Base-by-base conservation (phyloP, 306 rosid species). In the Argentina anserina region DNA sequence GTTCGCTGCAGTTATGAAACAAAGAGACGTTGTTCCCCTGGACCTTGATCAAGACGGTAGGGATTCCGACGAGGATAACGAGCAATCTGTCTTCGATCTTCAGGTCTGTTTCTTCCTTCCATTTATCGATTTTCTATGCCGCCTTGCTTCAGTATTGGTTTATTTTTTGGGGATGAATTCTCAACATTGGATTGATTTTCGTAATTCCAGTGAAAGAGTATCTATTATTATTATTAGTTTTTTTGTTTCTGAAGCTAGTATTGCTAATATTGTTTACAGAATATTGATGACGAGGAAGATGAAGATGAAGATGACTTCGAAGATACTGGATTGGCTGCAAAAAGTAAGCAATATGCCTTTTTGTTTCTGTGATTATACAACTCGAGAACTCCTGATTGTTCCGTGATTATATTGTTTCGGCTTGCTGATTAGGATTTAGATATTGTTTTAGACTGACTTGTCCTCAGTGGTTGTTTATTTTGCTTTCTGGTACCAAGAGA, bases 21-120 rank as follows among this genome's bases (percentile, higher is more conserved):
- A 86, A 81, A 89, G 96, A 77, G 92, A 89, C 79, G 42, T 82
- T 71, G 69, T 94, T 28, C 91, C 94, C 10, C 86, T 94, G 25
- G 88, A 91, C 74, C 23, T 85, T 33, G 68, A 89, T 73, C 91
- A 64, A 63, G 83, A 75, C 49, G 64, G 31, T 67, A 81, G 40
- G 33, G 96, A 86, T 2, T 94, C 96, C 0, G 97, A 90, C 65
- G 89, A 79, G 31, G 96, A 93, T 53, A 83, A 84, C 11, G 97
- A 88, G 71, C 81, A 82, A 5, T 89, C 92, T 7, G 78, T 94
- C 79, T 86, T 89, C 39, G 84, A 84, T 71, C 59, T 82, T 5
- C 72, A 93, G 98, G 97, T 93, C 69, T n/a, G n/a, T n/a, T n/a
- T n/a, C n/a, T 72, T 40, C 1, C n/a, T 18, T 41, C 36, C 12